Percentiles rank a stretch among this genome's conserved stretches.
These are phyloP conservation scores for Neurospora pannonica DNA, from an alignment of 495 filamentous ascomycete species.

Conservation along the genomic window DNA sequence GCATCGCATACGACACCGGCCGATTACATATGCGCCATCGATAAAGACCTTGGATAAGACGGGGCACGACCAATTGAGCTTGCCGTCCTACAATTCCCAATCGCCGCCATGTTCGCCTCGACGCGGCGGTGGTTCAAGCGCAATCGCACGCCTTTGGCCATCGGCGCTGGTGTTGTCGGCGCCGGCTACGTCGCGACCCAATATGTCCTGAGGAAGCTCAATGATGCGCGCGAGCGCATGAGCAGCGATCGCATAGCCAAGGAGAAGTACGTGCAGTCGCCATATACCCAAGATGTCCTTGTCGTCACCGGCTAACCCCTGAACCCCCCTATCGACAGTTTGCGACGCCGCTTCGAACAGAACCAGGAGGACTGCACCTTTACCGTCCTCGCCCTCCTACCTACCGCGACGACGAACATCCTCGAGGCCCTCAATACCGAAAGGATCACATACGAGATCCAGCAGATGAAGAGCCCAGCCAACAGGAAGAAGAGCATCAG, in stretches of 20 bases:
- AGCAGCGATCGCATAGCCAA: constrained; percentile 87
- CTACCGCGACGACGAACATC: constrained; percentile 82
- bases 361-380: constrained; percentile 98
- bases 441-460: constrained; percentile 78
- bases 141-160: constrained; percentile 81
- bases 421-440: constrained; percentile 83
- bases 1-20: neutral
- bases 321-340: constrained; percentile 37
- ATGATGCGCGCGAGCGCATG: constrained; percentile 89
- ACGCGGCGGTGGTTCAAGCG: constrained; percentile 81
- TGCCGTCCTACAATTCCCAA: neutral
- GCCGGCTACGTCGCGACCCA: constrained; percentile 87
- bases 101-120: constrained; percentile 62
- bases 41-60: neutral
- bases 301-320: constrained; percentile 5
- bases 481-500: constrained; percentile 58
- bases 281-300: neutral
- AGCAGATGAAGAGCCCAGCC: constrained; percentile 73
- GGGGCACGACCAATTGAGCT: neutral
- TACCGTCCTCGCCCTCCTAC: constrained; percentile 92
- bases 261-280: constrained; percentile 64
- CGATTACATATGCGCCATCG: neutral
- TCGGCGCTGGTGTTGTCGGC: constrained; percentile 77
- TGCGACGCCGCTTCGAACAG: constrained; percentile 92
- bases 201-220: constrained; percentile 84